Percentiles rank a stretch among this genome's conserved stretches.
Conservation (phyloP, 768 basidiomycete species). For the Tremella fuciformis region DNA sequence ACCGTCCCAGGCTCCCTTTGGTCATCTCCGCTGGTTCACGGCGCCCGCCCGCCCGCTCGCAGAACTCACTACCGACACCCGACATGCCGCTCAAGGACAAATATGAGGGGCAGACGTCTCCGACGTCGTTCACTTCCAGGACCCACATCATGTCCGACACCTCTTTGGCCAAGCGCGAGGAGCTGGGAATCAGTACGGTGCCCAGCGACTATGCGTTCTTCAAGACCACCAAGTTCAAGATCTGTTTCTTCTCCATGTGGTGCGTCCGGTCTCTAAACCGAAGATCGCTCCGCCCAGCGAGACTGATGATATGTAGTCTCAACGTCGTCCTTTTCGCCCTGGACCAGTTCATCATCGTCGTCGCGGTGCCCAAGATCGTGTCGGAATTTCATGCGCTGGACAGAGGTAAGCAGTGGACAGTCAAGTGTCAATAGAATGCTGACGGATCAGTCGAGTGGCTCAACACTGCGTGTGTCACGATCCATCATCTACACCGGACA, state of each 20-base stretch:
- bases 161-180: not conserved
- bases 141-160: constrained; percentile 4
- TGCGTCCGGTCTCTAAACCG: constrained; percentile 7
- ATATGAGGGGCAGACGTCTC: not conserved
- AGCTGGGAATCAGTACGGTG: not conserved
- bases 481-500: not conserved
- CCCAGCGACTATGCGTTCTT: constrained; percentile 22
- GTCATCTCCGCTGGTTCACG: too few relatives aligned
- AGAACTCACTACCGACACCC: too few relatives aligned
- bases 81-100: too few relatives aligned
- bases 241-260: constrained; percentile 29
- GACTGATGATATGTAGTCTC: constrained; percentile 12
- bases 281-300: too few relatives aligned
- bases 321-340: constrained; percentile 29
- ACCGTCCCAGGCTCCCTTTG: too few relatives aligned
- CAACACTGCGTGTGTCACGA: constrained; percentile 16
- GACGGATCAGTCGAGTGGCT: constrained; percentile 20
- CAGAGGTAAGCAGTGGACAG: constrained; percentile 17
- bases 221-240: constrained; percentile 18
- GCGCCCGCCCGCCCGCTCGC: too few relatives aligned
- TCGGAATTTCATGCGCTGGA: constrained; percentile 21
- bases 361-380: constrained; percentile 31
- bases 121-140: not conserved
- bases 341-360: constrained; percentile 34
- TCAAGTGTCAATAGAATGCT: not conserved